Evolutionary conservation across 306 rosid species (phyloP).

Genomic region (Cicer bijugum): DNA sequence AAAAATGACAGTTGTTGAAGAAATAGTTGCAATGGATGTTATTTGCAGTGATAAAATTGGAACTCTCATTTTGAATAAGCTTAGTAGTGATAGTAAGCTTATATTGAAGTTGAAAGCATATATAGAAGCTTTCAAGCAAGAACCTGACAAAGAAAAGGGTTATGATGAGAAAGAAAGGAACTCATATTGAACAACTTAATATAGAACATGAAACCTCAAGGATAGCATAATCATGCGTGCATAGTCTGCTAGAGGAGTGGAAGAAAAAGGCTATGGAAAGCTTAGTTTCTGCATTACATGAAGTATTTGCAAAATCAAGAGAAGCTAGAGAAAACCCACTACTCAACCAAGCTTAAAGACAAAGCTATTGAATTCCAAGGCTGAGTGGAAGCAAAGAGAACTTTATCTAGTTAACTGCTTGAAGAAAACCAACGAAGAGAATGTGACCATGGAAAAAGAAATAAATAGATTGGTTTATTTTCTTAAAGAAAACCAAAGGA

Average conservation of each 20-base stretch:
- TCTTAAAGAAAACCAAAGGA: constrained; percentile 67
- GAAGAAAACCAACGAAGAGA: constrained; percentile 70
- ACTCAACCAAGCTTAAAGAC: constrained; percentile 59
- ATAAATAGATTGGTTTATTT: constrained; percentile 66
- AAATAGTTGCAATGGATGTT: constrained; percentile 99
- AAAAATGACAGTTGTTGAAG: constrained; percentile 94
- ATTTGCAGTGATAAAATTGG: constrained; percentile 97
- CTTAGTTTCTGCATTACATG: constrained; percentile 94
- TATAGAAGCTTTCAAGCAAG: too few species aligned
- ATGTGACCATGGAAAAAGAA: constrained; percentile 64
- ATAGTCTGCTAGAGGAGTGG: constrained; percentile 78
- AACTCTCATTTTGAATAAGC: constrained; percentile 85
- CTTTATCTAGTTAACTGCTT: constrained; percentile 65
- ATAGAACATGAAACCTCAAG: too few species aligned
- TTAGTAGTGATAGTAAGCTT: constrained; percentile 59
- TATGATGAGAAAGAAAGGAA: too few species aligned
- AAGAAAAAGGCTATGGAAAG: constrained; percentile 89
- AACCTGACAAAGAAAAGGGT: too few species aligned
- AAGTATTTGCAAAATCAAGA: constrained; percentile 83
- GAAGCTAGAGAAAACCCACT: constrained; percentile 76
- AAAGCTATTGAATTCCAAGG: constrained; percentile 60
- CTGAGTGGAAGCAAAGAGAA: constrained; percentile 81
- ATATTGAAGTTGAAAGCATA: too few species aligned
- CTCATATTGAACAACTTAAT: too few species aligned
- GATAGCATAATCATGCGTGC: constrained; percentile 81